phyloP scores from a whole-genome alignment of 2,329 filamentous ascomycete genomes.

The Scedosporium dehoogii region DNA sequence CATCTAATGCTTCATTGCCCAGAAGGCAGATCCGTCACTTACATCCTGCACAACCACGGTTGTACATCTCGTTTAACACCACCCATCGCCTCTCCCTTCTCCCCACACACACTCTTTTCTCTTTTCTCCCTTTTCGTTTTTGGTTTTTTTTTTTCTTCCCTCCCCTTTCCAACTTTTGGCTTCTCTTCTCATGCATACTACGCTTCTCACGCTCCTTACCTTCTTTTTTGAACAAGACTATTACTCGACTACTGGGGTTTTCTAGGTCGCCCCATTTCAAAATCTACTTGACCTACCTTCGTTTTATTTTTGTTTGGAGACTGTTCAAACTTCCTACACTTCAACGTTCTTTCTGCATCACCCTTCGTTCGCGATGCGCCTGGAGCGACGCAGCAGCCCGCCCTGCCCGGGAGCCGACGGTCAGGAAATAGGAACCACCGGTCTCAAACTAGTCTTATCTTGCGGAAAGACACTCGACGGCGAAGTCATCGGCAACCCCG shows the following conservation, averaged over 20 bases:
- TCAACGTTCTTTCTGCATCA: neutral
- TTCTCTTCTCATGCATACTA: neutral
- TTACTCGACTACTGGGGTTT: neutral
- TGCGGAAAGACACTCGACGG: slow-evolving; percentile 5
- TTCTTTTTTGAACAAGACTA: neutral
- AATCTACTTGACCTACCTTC: neutral
- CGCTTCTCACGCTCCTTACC: neutral
- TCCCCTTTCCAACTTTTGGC: neutral
- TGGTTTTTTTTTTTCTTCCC: neutral
- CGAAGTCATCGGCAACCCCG: neutral
- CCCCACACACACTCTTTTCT: neutral
- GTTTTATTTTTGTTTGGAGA: neutral
- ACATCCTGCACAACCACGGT: neutral
- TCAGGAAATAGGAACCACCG: neutral
- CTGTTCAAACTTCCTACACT: neutral
- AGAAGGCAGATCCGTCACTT: neutral
- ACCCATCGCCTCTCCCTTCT: neutral
- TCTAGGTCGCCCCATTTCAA: neutral
- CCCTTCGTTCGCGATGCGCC: slow-evolving; percentile 1
- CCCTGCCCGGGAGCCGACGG: slow-evolving; percentile 8
- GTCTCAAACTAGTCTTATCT: neutral
- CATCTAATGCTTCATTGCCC: neutral
- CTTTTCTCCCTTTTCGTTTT: neutral
- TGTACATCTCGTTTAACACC: neutral
- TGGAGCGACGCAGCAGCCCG: slow-evolving; percentile 5